Conservation (phyloP, 192 early-diverging fungal species). For the Coemansia sp. region DNA sequence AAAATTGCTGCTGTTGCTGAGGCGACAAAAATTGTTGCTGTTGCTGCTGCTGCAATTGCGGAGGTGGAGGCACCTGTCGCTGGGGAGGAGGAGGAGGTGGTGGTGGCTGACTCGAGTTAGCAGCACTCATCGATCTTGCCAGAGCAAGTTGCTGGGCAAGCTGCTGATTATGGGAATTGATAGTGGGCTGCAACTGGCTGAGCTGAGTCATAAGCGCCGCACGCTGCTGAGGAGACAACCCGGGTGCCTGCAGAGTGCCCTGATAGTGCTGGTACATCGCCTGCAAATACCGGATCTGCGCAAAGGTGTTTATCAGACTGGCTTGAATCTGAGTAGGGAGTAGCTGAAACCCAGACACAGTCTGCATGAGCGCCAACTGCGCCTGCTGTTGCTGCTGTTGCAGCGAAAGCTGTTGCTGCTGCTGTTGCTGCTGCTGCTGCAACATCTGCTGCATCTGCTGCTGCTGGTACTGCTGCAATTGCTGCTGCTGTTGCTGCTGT, state of each 20-base stretch:
- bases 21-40: slow-evolving; percentile 4
- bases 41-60: not conserved
- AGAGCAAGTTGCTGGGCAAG: slow-evolving; percentile 3
- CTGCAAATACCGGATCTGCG: slow-evolving; percentile 13
- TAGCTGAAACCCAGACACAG: slow-evolving; percentile 23
- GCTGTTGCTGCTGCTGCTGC: slow-evolving; percentile 9
- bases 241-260: not conserved
- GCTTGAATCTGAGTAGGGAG: slow-evolving; percentile 18
- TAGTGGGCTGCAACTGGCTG: slow-evolving; percentile 14
- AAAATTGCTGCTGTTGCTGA: not conserved
- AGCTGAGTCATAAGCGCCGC: slow-evolving; percentile 1
- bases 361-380: slow-evolving; percentile 22
- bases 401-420: too few species aligned
- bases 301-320: slow-evolving; percentile 3
- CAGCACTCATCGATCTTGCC: slow-evolving; percentile 1
- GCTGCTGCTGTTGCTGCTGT: slow-evolving; percentile 10
- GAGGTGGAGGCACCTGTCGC: slow-evolving; percentile 8
- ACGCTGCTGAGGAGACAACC: slow-evolving; percentile 29
- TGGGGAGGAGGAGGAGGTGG: slow-evolving; percentile 10
- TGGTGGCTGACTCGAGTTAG: not conserved
- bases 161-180: slow-evolving; percentile 12
- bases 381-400: slow-evolving; percentile 24
- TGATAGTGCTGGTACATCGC: slow-evolving; percentile 10
- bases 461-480: slow-evolving; percentile 1
- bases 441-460: slow-evolving; percentile 17